Evolutionary conservation across 306 rosid genomes (phyloP).

Genomic region (Sicyos baderoa): DNA sequence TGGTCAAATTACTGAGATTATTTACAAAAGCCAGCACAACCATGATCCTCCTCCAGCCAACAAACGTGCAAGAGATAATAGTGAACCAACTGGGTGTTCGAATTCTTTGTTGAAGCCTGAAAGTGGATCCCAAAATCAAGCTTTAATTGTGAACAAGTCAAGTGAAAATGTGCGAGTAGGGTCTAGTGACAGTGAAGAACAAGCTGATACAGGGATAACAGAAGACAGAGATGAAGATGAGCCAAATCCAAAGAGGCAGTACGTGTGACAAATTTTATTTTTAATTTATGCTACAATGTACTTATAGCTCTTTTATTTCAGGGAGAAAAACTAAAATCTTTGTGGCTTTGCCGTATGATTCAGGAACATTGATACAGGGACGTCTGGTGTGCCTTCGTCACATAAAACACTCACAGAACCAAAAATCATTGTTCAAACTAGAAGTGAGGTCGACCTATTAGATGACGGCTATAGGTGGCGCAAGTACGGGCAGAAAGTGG

Average conservation of each 20-base stretch:
- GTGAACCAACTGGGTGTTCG: conserved; percentile 44
- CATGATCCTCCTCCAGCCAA: conserved; percentile 70
- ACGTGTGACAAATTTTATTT: neutral
- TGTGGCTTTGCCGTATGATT: conserved; percentile 17
- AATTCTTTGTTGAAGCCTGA: conserved; percentile 45
- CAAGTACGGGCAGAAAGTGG: conserved; percentile 96
- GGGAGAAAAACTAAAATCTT: neutral
- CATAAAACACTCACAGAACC: conserved; percentile 86
- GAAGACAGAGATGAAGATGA: conserved; percentile 53
- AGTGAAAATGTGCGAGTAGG: conserved; percentile 41
- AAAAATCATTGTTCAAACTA: conserved; percentile 89
- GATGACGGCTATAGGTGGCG: conserved; percentile 98
- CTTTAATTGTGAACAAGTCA: conserved; percentile 36
- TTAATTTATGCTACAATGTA: neutral
- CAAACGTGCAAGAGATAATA: conserved; percentile 62
- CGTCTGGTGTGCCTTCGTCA: conserved; percentile 48
- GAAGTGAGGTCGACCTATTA: conserved; percentile 91
- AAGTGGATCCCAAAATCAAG: conserved; percentile 45
- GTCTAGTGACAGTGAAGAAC: conserved; percentile 61
- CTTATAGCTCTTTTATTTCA: neutral
- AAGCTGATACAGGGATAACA: conserved; percentile 40
- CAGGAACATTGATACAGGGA: conserved; percentile 60
- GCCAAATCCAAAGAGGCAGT: conserved; percentile 71
- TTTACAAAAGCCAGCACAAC: conserved; percentile 87
- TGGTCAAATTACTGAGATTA: conserved; percentile 90